Evolutionary conservation across 805 yeast species (phyloP).

Genomic region (Ogataea kodamae): DNA sequence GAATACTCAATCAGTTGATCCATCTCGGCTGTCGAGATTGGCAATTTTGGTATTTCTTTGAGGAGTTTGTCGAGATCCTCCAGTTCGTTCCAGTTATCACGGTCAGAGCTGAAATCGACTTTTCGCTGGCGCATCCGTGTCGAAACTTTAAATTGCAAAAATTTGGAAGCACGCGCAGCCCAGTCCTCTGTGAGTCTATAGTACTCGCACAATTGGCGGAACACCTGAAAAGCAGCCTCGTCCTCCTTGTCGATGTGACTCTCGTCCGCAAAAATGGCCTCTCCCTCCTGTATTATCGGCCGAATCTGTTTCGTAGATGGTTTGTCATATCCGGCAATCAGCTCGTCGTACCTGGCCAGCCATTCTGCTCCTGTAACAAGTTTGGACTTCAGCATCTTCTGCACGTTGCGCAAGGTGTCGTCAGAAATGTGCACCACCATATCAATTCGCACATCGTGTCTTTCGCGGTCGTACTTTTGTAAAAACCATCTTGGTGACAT

Average conservation of each 20-base stretch:
- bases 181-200: constrained; percentile 47
- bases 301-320: constrained; percentile 47
- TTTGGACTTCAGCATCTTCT: constrained; percentile 37
- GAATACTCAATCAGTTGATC: constrained; percentile 54
- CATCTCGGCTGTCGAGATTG: constrained; percentile 55
- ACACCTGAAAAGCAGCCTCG: constrained; percentile 17
- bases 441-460: constrained; percentile 34
- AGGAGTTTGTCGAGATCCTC: constrained; percentile 39
- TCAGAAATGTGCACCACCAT: constrained; percentile 50
- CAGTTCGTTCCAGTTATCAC: constrained; percentile 24
- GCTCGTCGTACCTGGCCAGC: constrained; percentile 42
- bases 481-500: constrained; percentile 34
- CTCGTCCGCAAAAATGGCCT: constrained; percentile 36
- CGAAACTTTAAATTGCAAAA: constrained; percentile 50
- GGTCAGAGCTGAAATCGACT: constrained; percentile 18
- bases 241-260: constrained; percentile 7
- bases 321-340: constrained; percentile 39
- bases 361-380: constrained; percentile 50
- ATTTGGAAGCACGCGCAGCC: constrained; percentile 51
- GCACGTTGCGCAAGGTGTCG: constrained; percentile 42
- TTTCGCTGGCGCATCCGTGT: constrained; percentile 40
- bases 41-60: constrained; percentile 45
- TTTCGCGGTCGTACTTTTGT: constrained; percentile 15
- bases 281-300: constrained; percentile 51
- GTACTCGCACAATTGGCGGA: constrained; percentile 37